These are phyloP conservation scores for Aureobasidium vineae DNA, from an alignment of 2,329 filamentous ascomycete genomes.

Conservation along the genomic window DNA sequence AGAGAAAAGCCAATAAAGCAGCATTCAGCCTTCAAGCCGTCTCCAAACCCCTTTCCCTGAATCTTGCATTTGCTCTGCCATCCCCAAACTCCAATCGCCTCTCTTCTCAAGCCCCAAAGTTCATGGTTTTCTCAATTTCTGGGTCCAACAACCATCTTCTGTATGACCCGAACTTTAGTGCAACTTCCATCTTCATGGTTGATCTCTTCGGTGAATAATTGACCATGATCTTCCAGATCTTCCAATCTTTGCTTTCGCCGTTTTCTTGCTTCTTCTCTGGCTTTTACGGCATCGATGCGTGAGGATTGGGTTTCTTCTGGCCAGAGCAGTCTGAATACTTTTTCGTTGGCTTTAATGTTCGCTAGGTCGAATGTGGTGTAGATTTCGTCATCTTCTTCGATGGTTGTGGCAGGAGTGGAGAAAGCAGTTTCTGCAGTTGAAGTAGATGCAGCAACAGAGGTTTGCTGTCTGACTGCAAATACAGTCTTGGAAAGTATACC, in stretches of 20 bases:
- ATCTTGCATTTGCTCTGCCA: neutral
- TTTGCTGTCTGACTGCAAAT: neutral
- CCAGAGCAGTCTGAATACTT: neutral
- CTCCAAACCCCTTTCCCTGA: neutral
- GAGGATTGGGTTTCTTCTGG: neutral
- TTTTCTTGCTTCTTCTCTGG: neutral
- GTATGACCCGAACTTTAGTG: constrained; percentile 10
- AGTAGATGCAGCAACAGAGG: neutral
- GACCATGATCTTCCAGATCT: neutral
- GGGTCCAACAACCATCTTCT: constrained; percentile 10
- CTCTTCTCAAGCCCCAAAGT: no score
- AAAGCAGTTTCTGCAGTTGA: neutral
- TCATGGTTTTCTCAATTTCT: constrained; percentile 11
- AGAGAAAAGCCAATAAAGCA: no score
- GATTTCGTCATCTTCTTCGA: constrained; percentile 1
- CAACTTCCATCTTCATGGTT: neutral
- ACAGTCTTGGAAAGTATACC: neutral
- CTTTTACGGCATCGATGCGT: neutral
- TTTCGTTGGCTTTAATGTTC: constrained; percentile 12
- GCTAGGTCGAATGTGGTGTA: constrained; percentile 23
- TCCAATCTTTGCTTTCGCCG: neutral
- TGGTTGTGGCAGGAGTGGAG: neutral
- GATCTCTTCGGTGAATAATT: constrained; percentile 6
- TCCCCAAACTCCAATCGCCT: neutral
- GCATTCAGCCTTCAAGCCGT: neutral